A percentile compares a stretch with the other conserved stretches of the same genome.
Evolutionary conservation across 129 eudicot species (phyloP).

Genomic region (Daucus carota): DH1_v3.0 NC_030381.2:1478001-1478500

Average conservation of each 20-base stretch:
- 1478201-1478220: constrained; percentile 8
- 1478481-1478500: not conserved
- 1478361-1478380: constrained; percentile 9
- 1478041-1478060: not conserved
- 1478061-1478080: no score
- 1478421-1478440: not conserved
- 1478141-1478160: not conserved
- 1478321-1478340: constrained; percentile 6
- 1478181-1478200: not conserved
- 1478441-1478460: not conserved
- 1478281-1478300: constrained; percentile 13
- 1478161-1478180: not conserved
- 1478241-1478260: constrained; percentile 6
- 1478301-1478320: constrained; percentile 2
- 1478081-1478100: not conserved
- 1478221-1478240: constrained; percentile 6
- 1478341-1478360: constrained; percentile 7
- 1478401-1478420: not conserved
- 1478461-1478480: not conserved
- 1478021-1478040: not conserved
- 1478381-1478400: constrained; percentile 4
- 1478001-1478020: not conserved
- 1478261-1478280: constrained; percentile 12
- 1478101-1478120: not conserved
- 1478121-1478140: not conserved